A percentile compares a stretch with the other conserved stretches of the same genome.
Evolutionary conservation across 2,329 filamentous ascomycete species (phyloP).

Genomic region (Triangularia verruculosa): DNA sequence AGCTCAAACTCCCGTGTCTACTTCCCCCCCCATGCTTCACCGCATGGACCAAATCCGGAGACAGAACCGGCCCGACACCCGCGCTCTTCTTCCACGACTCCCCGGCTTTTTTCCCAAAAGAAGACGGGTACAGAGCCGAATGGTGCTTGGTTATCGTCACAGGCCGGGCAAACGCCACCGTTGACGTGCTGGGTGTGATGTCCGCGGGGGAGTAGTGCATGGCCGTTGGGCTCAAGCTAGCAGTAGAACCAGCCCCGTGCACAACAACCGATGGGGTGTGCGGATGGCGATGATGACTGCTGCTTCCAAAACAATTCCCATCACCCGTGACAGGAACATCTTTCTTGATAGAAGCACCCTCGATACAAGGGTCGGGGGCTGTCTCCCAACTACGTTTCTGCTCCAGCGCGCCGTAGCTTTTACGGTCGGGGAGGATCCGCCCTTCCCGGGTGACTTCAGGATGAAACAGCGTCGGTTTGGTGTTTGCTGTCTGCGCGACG

Average conservation of each 20-base stretch:
- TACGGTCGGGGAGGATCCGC: slow-evolving; percentile 10
- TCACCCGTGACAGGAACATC: neutral
- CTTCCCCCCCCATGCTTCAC: neutral
- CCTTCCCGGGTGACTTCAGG: slow-evolving; percentile 1
- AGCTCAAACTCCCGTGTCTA: slow-evolving; percentile 16
- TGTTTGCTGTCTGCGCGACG: slow-evolving; percentile 8
- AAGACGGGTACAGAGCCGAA: neutral
- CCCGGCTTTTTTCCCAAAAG: neutral
- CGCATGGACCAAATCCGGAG: slow-evolving; percentile 8
- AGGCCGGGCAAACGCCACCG: neutral
- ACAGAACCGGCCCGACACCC: slow-evolving; percentile 10
- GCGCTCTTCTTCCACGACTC: slow-evolving; percentile 1
- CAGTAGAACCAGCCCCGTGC: neutral
- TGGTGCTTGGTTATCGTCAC: neutral
- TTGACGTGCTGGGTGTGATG: neutral
- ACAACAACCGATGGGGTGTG: neutral
- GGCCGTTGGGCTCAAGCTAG: neutral
- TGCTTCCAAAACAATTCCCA: neutral
- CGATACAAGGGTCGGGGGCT: neutral
- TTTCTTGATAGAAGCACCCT: neutral
- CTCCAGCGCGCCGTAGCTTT: slow-evolving; percentile 9
- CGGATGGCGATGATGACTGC: neutral
- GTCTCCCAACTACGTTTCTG: slow-evolving; percentile 3
- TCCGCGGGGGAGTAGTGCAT: neutral
- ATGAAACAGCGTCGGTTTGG: slow-evolving; percentile 10